Conservation (phyloP, 1,284 basidiomycete species). For the Heimioporus punctisporus region DNA sequence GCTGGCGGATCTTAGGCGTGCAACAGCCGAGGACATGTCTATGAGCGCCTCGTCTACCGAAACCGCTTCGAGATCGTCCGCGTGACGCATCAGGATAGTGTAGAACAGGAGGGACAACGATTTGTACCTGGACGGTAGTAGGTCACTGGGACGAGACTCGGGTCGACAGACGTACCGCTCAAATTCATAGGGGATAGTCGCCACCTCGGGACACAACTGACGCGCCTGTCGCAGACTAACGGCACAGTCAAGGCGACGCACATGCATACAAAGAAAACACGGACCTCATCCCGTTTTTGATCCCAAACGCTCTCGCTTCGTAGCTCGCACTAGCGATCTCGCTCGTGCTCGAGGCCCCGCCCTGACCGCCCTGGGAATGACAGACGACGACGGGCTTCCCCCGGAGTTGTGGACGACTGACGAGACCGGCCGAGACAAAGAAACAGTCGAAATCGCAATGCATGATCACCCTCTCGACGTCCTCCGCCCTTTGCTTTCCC, state of each 20-base stretch:
- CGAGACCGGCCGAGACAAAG: constrained; percentile 91
- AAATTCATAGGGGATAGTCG: constrained; percentile 93
- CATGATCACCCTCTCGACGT: constrained; percentile 73
- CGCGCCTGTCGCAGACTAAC: constrained; percentile 84
- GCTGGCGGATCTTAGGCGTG: constrained; percentile 38
- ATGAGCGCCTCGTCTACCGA: constrained; percentile 97
- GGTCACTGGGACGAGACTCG: not conserved
- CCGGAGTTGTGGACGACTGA: constrained; percentile 75
- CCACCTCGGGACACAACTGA: constrained; percentile 71
- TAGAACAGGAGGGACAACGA: constrained; percentile 87
- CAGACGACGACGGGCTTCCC: constrained; percentile 95
- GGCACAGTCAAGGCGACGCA: not conserved
- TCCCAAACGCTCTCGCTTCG: constrained; percentile 86
- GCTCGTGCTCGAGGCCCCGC: constrained; percentile 78
- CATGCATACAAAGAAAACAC: constrained; percentile 14
- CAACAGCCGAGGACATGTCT: constrained; percentile 79
- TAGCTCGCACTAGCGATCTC: constrained; percentile 97
- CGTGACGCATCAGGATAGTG: constrained; percentile 86
- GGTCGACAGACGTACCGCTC: constrained; percentile 50
- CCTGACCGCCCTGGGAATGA: constrained; percentile 81
- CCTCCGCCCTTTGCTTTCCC: constrained; percentile 54
- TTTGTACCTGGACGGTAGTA: constrained; percentile 65
- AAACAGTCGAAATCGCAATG: constrained; percentile 99
- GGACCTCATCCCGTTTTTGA: constrained; percentile 94
- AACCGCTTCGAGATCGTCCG: constrained; percentile 94